Percentiles rank a stretch among this genome's conserved stretches.
These are phyloP conservation scores for Pseudopyricularia javanii DNA, from an alignment of 2,329 filamentous ascomycete species.

Conservation along the genomic window DNA sequence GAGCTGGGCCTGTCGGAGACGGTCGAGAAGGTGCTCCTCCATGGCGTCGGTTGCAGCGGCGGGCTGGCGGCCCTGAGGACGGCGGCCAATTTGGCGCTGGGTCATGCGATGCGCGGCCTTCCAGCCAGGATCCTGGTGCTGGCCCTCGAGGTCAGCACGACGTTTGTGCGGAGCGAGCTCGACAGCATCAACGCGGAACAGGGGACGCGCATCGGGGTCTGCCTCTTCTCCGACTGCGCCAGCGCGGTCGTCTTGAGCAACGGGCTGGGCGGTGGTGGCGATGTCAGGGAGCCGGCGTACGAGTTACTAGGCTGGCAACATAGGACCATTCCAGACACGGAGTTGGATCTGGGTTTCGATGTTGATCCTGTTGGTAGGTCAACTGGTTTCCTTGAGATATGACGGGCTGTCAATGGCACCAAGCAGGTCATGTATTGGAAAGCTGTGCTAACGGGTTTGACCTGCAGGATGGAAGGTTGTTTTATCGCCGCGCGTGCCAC, in stretches of 20 bases:
- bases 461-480: constrained; percentile 51
- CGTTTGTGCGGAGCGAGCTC: constrained; percentile 51
- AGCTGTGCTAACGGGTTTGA: not conserved
- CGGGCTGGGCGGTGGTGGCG: constrained; percentile 29
- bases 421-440: not conserved
- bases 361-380: constrained; percentile 46
- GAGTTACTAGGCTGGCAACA: constrained; percentile 56
- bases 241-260: constrained; percentile 55
- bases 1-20: constrained; percentile 40
- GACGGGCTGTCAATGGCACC: too few relatives aligned
- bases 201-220: constrained; percentile 51
- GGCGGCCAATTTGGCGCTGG: constrained; percentile 53
- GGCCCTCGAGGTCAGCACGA: constrained; percentile 50
- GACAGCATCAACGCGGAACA: constrained; percentile 47
- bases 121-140: constrained; percentile 53
- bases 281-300: constrained; percentile 32
- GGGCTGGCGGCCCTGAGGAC: constrained; percentile 50
- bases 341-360: constrained; percentile 52
- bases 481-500: constrained; percentile 47
- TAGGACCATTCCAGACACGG: constrained; percentile 46
- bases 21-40: constrained; percentile 53
- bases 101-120: constrained; percentile 42
- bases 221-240: constrained; percentile 60
- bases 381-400: too few relatives aligned
- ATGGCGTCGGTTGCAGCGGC: constrained; percentile 55